These are phyloP conservation scores for Lyophyllum semitale DNA, from an alignment of 768 basidiomycete species.

Conservation along the genomic window DNA sequence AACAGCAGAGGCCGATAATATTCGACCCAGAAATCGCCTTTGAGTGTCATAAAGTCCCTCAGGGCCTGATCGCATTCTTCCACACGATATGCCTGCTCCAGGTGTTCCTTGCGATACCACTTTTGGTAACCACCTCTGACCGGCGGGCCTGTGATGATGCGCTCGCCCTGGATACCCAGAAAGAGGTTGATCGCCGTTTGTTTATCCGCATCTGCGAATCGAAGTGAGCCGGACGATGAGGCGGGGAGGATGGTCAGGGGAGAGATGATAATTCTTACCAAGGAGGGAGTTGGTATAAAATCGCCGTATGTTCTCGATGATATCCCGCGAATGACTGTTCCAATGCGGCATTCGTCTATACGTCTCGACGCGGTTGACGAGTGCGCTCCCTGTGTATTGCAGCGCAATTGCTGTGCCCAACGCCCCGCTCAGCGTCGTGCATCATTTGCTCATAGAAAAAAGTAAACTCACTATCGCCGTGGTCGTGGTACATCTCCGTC, in stretches of 20 bases:
- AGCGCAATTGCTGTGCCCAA: conserved; percentile 74
- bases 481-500: conserved; percentile 98
- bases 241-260: not conserved
- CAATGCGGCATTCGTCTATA: conserved; percentile 95
- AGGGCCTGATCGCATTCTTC: conserved; percentile 68
- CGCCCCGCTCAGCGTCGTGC: conserved; percentile 4
- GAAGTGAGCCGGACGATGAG: not conserved
- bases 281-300: conserved; percentile 95
- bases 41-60: conserved; percentile 54
- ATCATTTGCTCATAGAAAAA: not conserved
- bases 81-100: conserved; percentile 66
- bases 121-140: conserved; percentile 75
- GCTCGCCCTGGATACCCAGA: conserved; percentile 70
- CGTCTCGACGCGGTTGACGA: conserved; percentile 95
- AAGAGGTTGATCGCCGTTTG: conserved; percentile 98
- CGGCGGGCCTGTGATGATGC: conserved; percentile 47
- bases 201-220: conserved; percentile 83
- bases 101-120: conserved; percentile 80
- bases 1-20: conserved; percentile 86
- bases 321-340: conserved; percentile 96
- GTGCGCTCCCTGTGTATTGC: conserved; percentile 95
- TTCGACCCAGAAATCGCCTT: conserved; percentile 83
- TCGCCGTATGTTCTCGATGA: conserved; percentile 91
- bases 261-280: conserved; percentile 45
- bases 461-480: conserved; percentile 79